A percentile compares a stretch with the other conserved stretches of the same genome.
These are phyloP conservation scores for Tetracladium marchalianum DNA, from an alignment of 495 filamentous ascomycete genomes.

Conservation along the genomic window DNA sequence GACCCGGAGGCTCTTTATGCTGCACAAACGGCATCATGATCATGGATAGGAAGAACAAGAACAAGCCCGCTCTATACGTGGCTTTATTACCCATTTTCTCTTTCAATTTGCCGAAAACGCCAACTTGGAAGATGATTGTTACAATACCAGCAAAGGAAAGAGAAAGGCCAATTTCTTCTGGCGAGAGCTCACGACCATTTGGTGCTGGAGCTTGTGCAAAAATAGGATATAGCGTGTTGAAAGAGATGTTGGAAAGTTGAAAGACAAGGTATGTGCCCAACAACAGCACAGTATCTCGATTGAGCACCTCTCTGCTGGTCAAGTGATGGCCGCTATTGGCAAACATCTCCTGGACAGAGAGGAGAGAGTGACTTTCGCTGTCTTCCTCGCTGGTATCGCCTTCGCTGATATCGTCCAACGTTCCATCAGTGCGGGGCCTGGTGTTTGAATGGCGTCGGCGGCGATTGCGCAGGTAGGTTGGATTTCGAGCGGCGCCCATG, in stretches of 20 bases:
- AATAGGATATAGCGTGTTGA: constrained; percentile 41
- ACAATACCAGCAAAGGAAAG: constrained; percentile 75
- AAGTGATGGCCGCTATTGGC: constrained; percentile 27
- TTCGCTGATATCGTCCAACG: constrained; percentile 25
- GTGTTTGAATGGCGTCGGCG: constrained; percentile 4
- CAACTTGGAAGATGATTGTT: constrained; percentile 83
- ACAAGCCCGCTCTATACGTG: constrained; percentile 68
- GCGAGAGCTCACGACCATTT: constrained; percentile 62
- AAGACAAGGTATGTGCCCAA: constrained; percentile 27
- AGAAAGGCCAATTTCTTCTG: constrained; percentile 74
- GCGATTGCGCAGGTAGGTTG: constrained; percentile 43
- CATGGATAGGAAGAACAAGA: constrained; percentile 78
- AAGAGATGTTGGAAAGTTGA: constrained; percentile 21
- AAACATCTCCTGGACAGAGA: constrained; percentile 17
- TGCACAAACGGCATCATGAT: constrained; percentile 83
- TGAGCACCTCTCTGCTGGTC: constrained; percentile 47
- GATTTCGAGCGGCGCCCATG: constrained; percentile 42
- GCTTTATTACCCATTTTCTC: constrained; percentile 75
- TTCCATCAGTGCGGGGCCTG: constrained; percentile 21
- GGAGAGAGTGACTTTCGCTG: constrained; percentile 17
- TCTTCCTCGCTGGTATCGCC: constrained; percentile 18
- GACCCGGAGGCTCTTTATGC: constrained; percentile 42
- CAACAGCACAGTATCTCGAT: constrained; percentile 69
- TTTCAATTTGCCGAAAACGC: constrained; percentile 68
- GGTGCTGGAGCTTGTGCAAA: constrained; percentile 69